Percentiles rank a stretch among this genome's conserved stretches.
Conservation (phyloP, 495 filamentous ascomycete genomes). For the Penicillium riverlandense region DNA sequence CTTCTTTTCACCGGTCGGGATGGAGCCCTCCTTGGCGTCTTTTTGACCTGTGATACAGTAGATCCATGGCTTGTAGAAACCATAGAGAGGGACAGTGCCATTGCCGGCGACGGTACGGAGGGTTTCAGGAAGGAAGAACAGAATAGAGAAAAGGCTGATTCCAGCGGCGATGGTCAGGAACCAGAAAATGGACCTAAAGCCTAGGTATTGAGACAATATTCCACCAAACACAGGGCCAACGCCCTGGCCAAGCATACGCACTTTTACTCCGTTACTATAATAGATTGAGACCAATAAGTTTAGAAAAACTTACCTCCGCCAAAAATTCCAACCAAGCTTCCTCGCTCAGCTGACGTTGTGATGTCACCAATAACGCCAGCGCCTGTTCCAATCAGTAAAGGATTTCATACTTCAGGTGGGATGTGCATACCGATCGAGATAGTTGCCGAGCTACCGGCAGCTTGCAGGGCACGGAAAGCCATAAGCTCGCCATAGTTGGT, state of each 20-base stretch:
- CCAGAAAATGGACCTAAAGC: constrained; percentile 68
- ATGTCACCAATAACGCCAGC: constrained; percentile 38
- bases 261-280: too few relatives aligned
- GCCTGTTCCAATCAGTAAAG: constrained; percentile 8
- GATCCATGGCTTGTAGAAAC: constrained; percentile 30
- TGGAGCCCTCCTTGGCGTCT: constrained; percentile 10
- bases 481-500: constrained; percentile 13
- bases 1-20: constrained; percentile 11
- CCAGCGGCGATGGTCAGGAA: constrained; percentile 55
- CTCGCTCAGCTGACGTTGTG: constrained; percentile 28
- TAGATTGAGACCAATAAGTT: too few relatives aligned
- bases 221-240: constrained; percentile 62
- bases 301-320: constrained; percentile 22
- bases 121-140: constrained; percentile 61
- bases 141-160: constrained; percentile 40
- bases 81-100: constrained; percentile 39
- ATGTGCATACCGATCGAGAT: constrained; percentile 34
- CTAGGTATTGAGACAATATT: constrained; percentile 54
- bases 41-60: constrained; percentile 29
- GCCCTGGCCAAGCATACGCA: constrained; percentile 44
- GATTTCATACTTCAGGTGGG: not conserved
- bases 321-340: constrained; percentile 33
- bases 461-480: constrained; percentile 57
- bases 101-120: constrained; percentile 69
- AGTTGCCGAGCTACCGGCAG: constrained; percentile 50